Percentiles rank a stretch among this genome's conserved stretches.
Evolutionary conservation across 2,329 filamentous ascomycete species (phyloP).

Genomic region (Zalaria obscura): DNA sequence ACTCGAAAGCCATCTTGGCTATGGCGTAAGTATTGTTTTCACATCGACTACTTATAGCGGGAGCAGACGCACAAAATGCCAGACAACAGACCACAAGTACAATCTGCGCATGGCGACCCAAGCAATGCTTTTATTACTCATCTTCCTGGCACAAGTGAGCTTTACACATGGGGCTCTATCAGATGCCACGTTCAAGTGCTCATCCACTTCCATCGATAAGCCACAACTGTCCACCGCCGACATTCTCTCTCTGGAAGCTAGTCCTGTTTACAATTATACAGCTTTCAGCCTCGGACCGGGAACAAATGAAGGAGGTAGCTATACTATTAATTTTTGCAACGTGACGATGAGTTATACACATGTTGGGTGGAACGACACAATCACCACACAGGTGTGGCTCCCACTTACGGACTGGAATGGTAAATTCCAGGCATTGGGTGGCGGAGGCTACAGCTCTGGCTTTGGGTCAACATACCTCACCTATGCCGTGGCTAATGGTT

Average conservation of each 20-base stretch:
- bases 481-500: conserved; percentile 11
- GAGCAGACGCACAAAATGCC: too few relatives aligned
- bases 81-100: too few relatives aligned
- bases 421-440: conserved; percentile 24
- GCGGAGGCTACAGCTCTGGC: conserved; percentile 20
- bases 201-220: neutral
- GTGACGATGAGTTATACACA: conserved; percentile 25
- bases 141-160: too few relatives aligned
- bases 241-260: neutral
- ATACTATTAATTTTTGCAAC: too few relatives aligned
- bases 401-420: conserved; percentile 19
- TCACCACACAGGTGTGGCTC: conserved; percentile 19
- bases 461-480: neutral
- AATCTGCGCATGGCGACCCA: too few relatives aligned
- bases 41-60: too few relatives aligned
- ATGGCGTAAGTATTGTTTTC: too few relatives aligned
- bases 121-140: too few relatives aligned
- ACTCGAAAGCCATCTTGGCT: too few relatives aligned
- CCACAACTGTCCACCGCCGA: neutral
- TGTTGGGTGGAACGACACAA: conserved; percentile 18
- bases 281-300: too few relatives aligned
- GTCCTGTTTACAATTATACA: neutral
- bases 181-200: neutral
- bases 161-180: too few relatives aligned
- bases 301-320: conserved; percentile 6